Evolutionary conservation across 805 yeast species (phyloP).

Genomic region (Limtongia smithiae): DNA sequence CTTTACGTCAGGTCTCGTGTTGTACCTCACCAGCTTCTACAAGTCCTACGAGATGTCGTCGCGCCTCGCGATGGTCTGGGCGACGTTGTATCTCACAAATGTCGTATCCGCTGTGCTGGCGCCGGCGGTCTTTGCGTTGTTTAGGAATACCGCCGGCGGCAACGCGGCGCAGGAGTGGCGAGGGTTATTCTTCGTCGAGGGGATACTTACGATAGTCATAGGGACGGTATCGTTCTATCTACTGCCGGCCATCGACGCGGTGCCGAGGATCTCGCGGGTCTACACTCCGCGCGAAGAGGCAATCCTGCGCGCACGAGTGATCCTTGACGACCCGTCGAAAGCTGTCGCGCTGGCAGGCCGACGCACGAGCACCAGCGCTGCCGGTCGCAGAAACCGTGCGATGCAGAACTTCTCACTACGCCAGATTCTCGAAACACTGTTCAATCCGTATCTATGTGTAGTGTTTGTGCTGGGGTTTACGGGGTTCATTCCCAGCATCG

Average conservation of each 20-base stretch:
- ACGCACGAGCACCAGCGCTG: neutral
- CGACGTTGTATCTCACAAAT: conserved; percentile 48
- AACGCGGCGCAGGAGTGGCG: conserved; percentile 53
- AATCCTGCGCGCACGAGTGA: conserved; percentile 8
- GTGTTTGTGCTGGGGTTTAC: conserved; percentile 48
- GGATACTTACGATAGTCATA: conserved; percentile 48
- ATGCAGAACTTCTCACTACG: too few relatives aligned
- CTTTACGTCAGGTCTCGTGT: conserved; percentile 58
- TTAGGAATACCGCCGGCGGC: conserved; percentile 40
- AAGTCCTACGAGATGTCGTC: conserved; percentile 54
- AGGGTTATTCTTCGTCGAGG: conserved; percentile 62
- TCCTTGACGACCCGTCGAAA: conserved; percentile 7
- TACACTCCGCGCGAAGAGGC: conserved; percentile 4
- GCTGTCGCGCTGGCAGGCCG: neutral
- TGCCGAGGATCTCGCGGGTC: conserved; percentile 1
- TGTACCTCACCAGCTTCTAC: conserved; percentile 66
- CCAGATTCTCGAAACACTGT: too few relatives aligned
- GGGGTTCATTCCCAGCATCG: conserved; percentile 40
- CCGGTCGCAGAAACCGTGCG: too few relatives aligned
- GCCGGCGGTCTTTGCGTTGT: conserved; percentile 44
- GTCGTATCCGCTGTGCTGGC: conserved; percentile 49
- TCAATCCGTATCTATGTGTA: conserved; percentile 57
- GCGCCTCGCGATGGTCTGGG: conserved; percentile 58
- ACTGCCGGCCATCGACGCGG: conserved; percentile 44
- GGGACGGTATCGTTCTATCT: conserved; percentile 45